Conservation (phyloP, 192 early-diverging fungal genomes). For the Piromyces finnis region DNA sequence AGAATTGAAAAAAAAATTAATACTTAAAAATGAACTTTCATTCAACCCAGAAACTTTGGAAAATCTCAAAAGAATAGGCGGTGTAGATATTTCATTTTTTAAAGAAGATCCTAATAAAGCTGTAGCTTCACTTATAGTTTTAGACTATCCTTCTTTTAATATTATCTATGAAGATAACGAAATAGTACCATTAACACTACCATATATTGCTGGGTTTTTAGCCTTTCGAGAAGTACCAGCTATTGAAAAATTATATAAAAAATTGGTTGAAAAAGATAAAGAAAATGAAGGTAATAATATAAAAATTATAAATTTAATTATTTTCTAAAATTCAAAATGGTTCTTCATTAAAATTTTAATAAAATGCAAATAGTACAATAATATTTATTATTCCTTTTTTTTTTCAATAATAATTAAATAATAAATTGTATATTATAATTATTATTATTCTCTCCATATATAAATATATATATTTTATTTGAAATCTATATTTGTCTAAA, state of each 20-base stretch:
- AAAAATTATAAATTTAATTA: no score
- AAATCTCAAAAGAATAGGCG: not conserved
- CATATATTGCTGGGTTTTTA: slow-evolving; percentile 80
- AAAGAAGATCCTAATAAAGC: not conserved
- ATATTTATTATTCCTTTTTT: no score
- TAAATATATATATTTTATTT: no score
- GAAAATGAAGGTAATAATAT: not conserved
- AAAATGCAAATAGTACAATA: no score
- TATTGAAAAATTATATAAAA: slow-evolving; percentile 17
- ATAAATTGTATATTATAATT: no score
- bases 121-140: not conserved
- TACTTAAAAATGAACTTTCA: not conserved
- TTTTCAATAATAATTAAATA: no score
- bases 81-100: not conserved
- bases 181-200: slow-evolving; percentile 36
- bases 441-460: no score
- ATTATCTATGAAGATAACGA: not conserved
- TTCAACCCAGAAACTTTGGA: not conserved
- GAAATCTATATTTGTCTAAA: no score
- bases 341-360: no score
- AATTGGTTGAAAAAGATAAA: not conserved
- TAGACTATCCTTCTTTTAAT: not conserved
- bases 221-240: slow-evolving; percentile 72
- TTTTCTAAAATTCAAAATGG: no score
- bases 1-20: not conserved